phyloP scores from a whole-genome alignment of 306 rosid genomes.

The Fagus sylvatica region DNA sequence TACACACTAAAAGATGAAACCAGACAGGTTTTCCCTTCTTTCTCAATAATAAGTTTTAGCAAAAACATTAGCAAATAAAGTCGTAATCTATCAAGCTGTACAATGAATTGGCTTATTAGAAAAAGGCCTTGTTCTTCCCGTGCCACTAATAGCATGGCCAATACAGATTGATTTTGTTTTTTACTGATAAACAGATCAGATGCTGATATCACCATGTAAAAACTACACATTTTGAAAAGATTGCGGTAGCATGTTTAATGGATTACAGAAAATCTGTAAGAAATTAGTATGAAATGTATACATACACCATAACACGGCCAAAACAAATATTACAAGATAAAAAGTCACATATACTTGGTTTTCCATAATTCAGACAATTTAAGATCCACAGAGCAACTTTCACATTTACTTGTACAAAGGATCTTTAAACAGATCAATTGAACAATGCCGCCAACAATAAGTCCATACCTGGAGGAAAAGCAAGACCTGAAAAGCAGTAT shows the following conservation, averaged over 20 bases:
- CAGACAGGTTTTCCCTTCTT: background rate
- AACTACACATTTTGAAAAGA: background rate
- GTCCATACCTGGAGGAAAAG: constrained; percentile 91
- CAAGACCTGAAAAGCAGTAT: constrained; percentile 94
- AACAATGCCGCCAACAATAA: constrained; percentile 3
- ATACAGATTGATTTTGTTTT: background rate
- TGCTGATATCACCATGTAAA: background rate
- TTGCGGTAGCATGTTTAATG: no score
- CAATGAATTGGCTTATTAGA: no score
- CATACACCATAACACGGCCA: constrained; percentile 2
- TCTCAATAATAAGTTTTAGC: background rate
- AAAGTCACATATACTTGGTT: background rate
- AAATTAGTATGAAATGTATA: background rate
- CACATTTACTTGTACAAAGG: background rate
- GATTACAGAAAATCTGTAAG: background rate
- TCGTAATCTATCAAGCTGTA: background rate
- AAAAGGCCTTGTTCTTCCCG: no score
- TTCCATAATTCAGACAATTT: background rate
- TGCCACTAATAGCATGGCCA: background rate
- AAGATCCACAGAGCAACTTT: constrained; percentile 1
- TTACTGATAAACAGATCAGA: background rate
- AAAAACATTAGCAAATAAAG: background rate
- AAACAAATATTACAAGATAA: background rate
- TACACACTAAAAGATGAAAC: background rate
- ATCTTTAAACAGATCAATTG: background rate